Evolutionary conservation across 2,329 filamentous ascomycete genomes (phyloP).

Genomic region (Cryoendolithus antarcticus): DNA sequence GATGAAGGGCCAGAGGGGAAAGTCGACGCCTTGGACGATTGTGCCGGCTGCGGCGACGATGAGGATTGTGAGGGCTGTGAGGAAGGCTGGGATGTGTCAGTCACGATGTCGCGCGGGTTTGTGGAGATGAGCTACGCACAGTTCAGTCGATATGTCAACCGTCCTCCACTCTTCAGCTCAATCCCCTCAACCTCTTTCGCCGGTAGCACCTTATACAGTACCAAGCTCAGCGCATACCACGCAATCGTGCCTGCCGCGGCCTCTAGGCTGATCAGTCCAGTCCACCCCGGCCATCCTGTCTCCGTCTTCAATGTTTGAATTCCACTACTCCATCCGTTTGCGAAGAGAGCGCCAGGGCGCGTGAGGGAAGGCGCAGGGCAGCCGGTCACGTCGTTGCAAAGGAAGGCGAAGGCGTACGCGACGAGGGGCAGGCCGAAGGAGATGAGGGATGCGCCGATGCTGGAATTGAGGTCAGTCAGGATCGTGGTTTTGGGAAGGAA

Average conservation of each 20-base stretch:
- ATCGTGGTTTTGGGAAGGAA: background rate
- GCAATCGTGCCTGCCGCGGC: conserved; percentile 57
- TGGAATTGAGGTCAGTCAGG: conserved; percentile 23
- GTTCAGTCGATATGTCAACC: conserved; percentile 67
- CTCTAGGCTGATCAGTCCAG: conserved; percentile 56
- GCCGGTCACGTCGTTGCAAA: conserved; percentile 85
- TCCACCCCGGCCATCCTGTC: conserved; percentile 70
- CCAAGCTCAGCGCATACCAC: conserved; percentile 65
- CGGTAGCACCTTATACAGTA: conserved; percentile 66
- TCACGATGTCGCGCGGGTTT: too few relatives aligned
- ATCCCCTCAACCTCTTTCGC: conserved; percentile 60
- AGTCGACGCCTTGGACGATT: conserved; percentile 62
- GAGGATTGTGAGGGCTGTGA: conserved; percentile 61
- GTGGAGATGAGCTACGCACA: conserved; percentile 26
- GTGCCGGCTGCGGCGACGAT: conserved; percentile 64
- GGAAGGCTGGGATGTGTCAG: conserved; percentile 46
- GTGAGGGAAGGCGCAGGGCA: conserved; percentile 78
- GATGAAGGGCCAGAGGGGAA: conserved; percentile 84
- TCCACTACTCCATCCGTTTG: conserved; percentile 28
- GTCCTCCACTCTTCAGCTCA: conserved; percentile 56
- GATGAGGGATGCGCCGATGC: conserved; percentile 63
- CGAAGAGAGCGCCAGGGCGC: conserved; percentile 51
- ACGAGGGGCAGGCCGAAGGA: conserved; percentile 69
- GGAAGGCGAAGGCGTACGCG: conserved; percentile 67
- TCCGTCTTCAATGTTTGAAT: conserved; percentile 64